Evolutionary conservation across 2,329 filamentous ascomycete species (phyloP), one percentile per base, ranked within the genome.

Genomic region (Huntiella decipiens): DNA sequence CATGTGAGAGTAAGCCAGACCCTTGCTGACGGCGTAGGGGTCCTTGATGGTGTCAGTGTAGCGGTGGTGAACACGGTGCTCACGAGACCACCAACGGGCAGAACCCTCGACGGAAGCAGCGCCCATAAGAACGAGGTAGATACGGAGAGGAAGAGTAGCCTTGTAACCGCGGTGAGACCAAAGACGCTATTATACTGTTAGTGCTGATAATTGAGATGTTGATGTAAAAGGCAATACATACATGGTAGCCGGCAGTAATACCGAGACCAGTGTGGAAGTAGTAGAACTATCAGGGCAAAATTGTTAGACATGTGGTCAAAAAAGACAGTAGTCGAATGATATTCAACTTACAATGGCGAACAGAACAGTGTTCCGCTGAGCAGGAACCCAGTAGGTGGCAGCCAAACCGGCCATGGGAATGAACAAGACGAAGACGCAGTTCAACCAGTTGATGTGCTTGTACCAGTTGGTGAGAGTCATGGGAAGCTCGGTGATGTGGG

Each of bases 21-120:
- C 84, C 70, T 92, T 92, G 65, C 82, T 79, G 55, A 92, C 84
- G 17, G 82, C 87, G 69, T 92, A 92, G 43, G 84, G 85, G 55
- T 92, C 84, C 69, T 91, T 91, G 34, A 87, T 82, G 57, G 84
- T 92, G 60, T 92, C 85, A 66, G 85, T 92, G 62, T 91, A 92
- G 56, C 85, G 75, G 70, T 92, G 84, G 63, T 92, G 84, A 56
- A 83, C 81, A 54, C 85, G 79, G 66, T 92, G 85, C 58, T 80
- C 83, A 56, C 82, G 76, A 51, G 82, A 77, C 85, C 84, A 92
- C 84, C 84, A 92, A 62, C 84, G 72, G 59, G 87, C 81, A 39
- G 83, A 91, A 47, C 84, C 84, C 61, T 92, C 75, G 47, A 88
- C 82, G 53, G 84, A 82, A 63, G 83, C 84, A 56, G 80, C 82